Evolutionary conservation across 75 land plant genomes (phyloP), one percentile per base, ranked within the genome.

Genomic region (Pseudotsuga menziesii): DNA sequence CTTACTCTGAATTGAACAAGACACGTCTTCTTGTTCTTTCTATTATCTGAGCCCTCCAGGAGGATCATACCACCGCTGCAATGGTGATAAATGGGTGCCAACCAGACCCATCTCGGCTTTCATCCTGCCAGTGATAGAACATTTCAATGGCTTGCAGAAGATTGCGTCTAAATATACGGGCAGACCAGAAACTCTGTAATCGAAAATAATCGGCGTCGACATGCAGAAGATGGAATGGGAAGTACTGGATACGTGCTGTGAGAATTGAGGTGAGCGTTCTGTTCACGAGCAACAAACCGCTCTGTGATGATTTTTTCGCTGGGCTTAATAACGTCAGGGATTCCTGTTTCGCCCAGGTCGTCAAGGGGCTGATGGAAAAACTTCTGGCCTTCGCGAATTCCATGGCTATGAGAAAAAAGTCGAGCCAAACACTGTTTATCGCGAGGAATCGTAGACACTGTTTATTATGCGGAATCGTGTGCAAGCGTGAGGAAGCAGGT

Each of bases 341-440:
- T 12, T 52, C 17, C 66, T 91, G 91, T 78, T 93, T 91, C 54
- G 70, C 80, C 32, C 87, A 91, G 58, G 69, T 88, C 5, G 81
- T 87, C 23, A 91, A 80, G 74, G 76, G 78, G 35, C 67, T 82
- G 12, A 82, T 86, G 36, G 19, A 84, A 61, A 89, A 89, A 76
- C 87, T 93, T 13, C 83, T 93, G 29, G 84, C 78, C 72, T 89
- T 91, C 76, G 90, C 78, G 5, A 88, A 89, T 41, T 93, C 93
- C 54, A 62, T 93, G 2, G 84, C 89, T 9, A 82, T 87, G 19
- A 82, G 87, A 2, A 80, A 81, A 4, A 80, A 76, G 12, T 22
- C 61, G 14, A 82, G 88, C 54, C 90, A 93, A 56, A 87, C 9
- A 66, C 78, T 8, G 79, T 80, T 41, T 93, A 87, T 84, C 80